These are phyloP conservation scores for Calonectria hawksworthii DNA, from an alignment of 2,329 filamentous ascomycete species.

Conservation along the genomic window DNA sequence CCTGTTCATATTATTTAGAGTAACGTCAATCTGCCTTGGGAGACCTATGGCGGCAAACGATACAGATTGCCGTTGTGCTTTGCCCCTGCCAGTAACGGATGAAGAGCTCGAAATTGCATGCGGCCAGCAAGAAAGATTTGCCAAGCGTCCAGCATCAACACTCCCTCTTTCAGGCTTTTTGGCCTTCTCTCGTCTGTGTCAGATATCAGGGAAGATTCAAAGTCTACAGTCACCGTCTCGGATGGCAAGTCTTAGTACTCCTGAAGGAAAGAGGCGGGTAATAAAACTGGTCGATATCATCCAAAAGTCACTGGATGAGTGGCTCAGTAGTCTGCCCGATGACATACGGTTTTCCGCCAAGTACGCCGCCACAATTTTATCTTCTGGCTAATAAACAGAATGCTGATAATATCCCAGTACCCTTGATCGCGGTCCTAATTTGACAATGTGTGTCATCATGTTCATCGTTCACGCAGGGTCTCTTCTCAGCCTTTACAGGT, in stretches of 20 bases:
- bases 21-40: slow-evolving; percentile 47
- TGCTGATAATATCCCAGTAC: neutral
- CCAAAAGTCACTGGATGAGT: neutral
- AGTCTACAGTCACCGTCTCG: slow-evolving; percentile 38
- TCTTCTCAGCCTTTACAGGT: slow-evolving; percentile 44
- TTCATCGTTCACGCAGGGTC: slow-evolving; percentile 48
- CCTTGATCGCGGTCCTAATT: slow-evolving; percentile 29
- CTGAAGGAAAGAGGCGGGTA: neutral
- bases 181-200: slow-evolving; percentile 45
- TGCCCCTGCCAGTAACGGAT: slow-evolving; percentile 44
- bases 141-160: neutral
- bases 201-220: slow-evolving; percentile 44
- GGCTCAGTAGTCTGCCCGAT: slow-evolving; percentile 33
- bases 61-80: slow-evolving; percentile 46
- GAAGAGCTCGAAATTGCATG: slow-evolving; percentile 38
- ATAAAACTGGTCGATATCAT: slow-evolving; percentile 5
- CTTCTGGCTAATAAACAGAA: neutral
- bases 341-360: slow-evolving; percentile 45
- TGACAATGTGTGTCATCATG: slow-evolving; percentile 47
- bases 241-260: slow-evolving; percentile 13
- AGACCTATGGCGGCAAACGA: slow-evolving; percentile 46
- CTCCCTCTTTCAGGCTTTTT: slow-evolving; percentile 43
- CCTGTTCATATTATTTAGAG: slow-evolving; percentile 19
- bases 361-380: neutral
- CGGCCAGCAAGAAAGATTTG: neutral